Evolutionary conservation across 2,329 filamentous ascomycete genomes (phyloP).

Genomic region (Diaporthe citrichinensis): DNA sequence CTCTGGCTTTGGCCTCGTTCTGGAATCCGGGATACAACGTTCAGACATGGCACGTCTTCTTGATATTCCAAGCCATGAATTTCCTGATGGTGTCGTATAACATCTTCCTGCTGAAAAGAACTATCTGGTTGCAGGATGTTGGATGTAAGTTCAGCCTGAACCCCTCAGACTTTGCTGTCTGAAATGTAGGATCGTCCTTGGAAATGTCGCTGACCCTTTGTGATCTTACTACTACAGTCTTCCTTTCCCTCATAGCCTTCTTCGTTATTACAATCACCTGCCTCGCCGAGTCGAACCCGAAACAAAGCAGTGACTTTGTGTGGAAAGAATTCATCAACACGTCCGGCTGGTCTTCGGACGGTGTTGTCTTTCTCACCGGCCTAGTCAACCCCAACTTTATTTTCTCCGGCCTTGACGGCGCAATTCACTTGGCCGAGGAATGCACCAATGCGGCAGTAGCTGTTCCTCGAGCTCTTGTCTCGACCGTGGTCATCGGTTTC

Average conservation of each 20-base stretch:
- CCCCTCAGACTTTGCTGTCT: too few relatives aligned
- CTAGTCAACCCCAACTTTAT: conserved; percentile 55
- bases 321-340: conserved; percentile 51
- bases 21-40: conserved; percentile 37
- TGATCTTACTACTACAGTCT: conserved; percentile 27
- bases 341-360: conserved; percentile 48
- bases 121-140: conserved; percentile 26
- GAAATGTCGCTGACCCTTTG: not conserved
- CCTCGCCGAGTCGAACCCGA: conserved; percentile 45
- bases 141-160: conserved; percentile 40
- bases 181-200: fast-evolving
- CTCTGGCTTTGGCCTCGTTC: conserved; percentile 34
- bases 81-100: conserved; percentile 38
- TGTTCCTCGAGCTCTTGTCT: conserved; percentile 52
- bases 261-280: conserved; percentile 51
- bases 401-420: conserved; percentile 54
- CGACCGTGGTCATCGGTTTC: conserved; percentile 52
- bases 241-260: conserved; percentile 48
- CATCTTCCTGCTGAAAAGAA: conserved; percentile 35
- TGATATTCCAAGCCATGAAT: conserved; percentile 39
- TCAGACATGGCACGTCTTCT: conserved; percentile 39
- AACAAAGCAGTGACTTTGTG: conserved; percentile 46
- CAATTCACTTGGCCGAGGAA: conserved; percentile 56
- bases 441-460: conserved; percentile 48
- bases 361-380: conserved; percentile 55